A percentile compares a stretch with the other conserved stretches of the same genome.
Evolutionary conservation across 2,329 filamentous ascomycete species (phyloP).

Genomic region (Lachnellula subtilissima): DNA sequence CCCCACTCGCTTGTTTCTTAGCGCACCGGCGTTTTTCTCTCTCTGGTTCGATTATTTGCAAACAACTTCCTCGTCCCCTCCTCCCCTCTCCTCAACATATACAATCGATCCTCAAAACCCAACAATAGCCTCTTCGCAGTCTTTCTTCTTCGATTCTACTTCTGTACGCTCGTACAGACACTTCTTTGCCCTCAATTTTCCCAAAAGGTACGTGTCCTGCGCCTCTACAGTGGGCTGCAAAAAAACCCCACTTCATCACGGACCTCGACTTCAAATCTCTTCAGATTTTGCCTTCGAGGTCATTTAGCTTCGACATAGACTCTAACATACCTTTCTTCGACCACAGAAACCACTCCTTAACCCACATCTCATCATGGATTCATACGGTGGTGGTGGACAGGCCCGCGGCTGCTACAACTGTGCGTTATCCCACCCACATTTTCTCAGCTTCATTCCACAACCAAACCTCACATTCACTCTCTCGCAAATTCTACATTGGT

Average conservation of each 20-base stretch:
- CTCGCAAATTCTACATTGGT: not conserved
- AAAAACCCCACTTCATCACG: conserved; percentile 9
- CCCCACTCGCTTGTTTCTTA: too few relatives aligned
- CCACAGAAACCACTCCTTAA: conserved; percentile 12
- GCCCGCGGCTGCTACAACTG: conserved; percentile 47
- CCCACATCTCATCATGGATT: conserved; percentile 29
- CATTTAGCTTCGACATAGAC: not conserved
- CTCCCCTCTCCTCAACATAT: not conserved
- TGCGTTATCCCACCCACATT: conserved; percentile 33
- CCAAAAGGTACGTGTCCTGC: not conserved
- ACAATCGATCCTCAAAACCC: not conserved
- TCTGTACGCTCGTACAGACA: conserved; percentile 13
- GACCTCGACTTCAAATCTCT: not conserved
- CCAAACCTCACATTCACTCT: not conserved
- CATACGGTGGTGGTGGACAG: conserved; percentile 27
- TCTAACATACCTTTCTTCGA: conserved; percentile 7
- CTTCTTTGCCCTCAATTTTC: not conserved
- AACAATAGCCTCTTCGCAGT: conserved; percentile 7
- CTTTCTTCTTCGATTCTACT: conserved; percentile 4
- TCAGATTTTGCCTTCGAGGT: not conserved
- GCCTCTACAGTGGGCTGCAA: conserved; percentile 2
- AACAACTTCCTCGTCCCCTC: too few relatives aligned
- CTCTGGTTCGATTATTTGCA: not conserved
- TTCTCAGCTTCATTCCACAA: conserved; percentile 15
- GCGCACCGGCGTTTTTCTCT: not conserved